Evolutionary conservation across 2,329 filamentous ascomycete species (phyloP), one percentile per base, ranked within the genome.

Genomic region (Cordyceps fumosorosea): DNA sequence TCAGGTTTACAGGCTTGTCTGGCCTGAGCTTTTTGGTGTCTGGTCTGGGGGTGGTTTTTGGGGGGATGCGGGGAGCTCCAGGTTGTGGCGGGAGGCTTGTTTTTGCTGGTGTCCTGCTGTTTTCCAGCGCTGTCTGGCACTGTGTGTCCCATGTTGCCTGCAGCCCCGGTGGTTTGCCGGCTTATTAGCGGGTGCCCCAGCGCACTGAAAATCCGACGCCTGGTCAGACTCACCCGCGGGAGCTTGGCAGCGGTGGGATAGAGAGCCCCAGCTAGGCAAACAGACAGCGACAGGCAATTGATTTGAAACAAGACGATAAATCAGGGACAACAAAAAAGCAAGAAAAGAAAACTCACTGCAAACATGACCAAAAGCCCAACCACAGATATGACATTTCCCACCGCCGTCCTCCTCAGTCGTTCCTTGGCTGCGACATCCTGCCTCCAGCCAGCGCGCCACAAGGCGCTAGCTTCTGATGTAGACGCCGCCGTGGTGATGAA

Each of bases 381-480:
- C 11, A 59, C 24, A 44, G 56, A 59, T 20, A 59, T 2, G 11
- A 44, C 16, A 44, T 26, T 59, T 22, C 26, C 56, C 56, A 59
- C n/a, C 11, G 34, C 37, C 34, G 47, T 22, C 22, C 32, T 26
- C 22, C 20, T 51, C 18, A 5, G 5, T 16, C 3, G 32, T 14
- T 20, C 29, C 34, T 52, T 59, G 22, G 47, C 20, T 32, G 32
- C 56, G 37, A 52, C 47, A 51, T 29, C n/a, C 32, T 29, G 44
- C 29, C 56, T 51, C 56, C 47, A 59, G 56, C 56, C 56, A 52
- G 47, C 56, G 47, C 47, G 56, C 56, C 47, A 59, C 56, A 32
- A 16, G 56, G 56, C 56, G 47, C 47, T 44, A 59, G 56, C 47
- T 22, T 52, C 32, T 52, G 24, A 12, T 44, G 48, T 52, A 51